Evolutionary conservation across 1,284 basidiomycete genomes (phyloP).

Genomic region (Ceratobasidium theobromae): DNA sequence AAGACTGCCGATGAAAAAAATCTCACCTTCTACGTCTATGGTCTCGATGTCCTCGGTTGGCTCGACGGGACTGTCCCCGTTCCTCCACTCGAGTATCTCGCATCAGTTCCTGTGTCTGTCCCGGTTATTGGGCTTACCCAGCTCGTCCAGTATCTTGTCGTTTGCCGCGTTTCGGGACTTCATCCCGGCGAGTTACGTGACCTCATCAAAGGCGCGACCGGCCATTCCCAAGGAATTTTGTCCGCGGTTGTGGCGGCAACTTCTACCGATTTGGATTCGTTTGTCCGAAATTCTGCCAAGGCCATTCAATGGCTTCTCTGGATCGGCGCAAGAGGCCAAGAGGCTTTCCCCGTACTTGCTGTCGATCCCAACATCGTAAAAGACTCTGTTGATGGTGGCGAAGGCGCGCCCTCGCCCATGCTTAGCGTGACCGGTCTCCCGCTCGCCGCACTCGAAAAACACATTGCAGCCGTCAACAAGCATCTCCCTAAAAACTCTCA

Average conservation of each 20-base stretch:
- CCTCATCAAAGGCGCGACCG: conserved; percentile 83
- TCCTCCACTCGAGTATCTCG: conserved; percentile 85
- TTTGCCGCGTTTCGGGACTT: conserved; percentile 72
- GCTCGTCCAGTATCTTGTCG: conserved; percentile 87
- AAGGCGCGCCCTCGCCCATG: conserved; percentile 94
- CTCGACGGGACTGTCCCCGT: conserved; percentile 68
- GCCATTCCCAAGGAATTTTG: conserved; percentile 95
- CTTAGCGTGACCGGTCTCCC: conserved; percentile 83
- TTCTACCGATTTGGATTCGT: conserved; percentile 73
- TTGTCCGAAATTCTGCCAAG: conserved; percentile 75
- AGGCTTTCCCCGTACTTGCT: conserved; percentile 91
- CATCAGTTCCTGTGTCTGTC: conserved; percentile 92
- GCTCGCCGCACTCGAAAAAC: conserved; percentile 75
- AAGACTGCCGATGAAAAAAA: conserved; percentile 53
- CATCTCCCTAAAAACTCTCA: conserved; percentile 79
- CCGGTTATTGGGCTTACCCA: conserved; percentile 96
- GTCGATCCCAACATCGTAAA: conserved; percentile 86
- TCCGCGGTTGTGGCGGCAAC: conserved; percentile 87
- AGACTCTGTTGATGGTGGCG: conserved; percentile 88
- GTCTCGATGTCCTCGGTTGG: conserved; percentile 85
- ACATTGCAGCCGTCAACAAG: conserved; percentile 86
- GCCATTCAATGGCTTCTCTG: conserved; percentile 92
- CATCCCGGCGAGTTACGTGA: conserved; percentile 79
- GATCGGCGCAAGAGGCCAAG: conserved; percentile 89
- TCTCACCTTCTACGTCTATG: conserved; percentile 72